A percentile compares a stretch with the other conserved stretches of the same genome.
Evolutionary conservation across 1,139 yeast species (phyloP).

Genomic region (Candida anutae): DNA sequence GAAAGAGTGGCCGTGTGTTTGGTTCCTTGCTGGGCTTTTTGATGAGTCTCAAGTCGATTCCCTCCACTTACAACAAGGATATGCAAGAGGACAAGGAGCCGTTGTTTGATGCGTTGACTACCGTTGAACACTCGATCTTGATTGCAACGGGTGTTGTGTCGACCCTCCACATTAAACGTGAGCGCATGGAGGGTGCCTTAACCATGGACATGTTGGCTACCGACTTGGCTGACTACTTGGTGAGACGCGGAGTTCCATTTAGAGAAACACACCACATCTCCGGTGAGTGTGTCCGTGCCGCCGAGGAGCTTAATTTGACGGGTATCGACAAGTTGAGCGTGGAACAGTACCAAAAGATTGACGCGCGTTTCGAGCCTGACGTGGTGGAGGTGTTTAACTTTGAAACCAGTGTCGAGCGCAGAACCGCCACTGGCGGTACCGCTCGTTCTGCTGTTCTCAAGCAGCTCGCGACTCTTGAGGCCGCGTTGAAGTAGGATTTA

Average conservation of each 20-base stretch:
- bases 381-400: conserved; percentile 81
- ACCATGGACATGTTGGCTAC: conserved; percentile 99
- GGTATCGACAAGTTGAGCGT: conserved; percentile 78
- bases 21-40: conserved; percentile 92
- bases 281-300: conserved; percentile 90
- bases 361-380: conserved; percentile 70
- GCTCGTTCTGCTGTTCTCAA: conserved; percentile 81
- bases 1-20: conserved; percentile 94
- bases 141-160: conserved; percentile 96
- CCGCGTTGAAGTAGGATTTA: too few species aligned
- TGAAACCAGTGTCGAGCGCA: conserved; percentile 91
- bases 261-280: conserved; percentile 98
- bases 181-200: conserved; percentile 75
- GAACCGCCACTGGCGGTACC: conserved; percentile 95
- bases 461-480: too few species aligned
- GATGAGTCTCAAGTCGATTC: conserved; percentile 93
- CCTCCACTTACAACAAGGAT: conserved; percentile 95
- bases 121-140: conserved; percentile 87
- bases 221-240: conserved; percentile 94
- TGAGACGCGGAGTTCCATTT: conserved; percentile 96
- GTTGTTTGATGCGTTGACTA: conserved; percentile 78
- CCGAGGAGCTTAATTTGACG: conserved; percentile 66
- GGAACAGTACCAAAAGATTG: conserved; percentile 74
- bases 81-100: conserved; percentile 99
- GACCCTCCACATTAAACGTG: conserved; percentile 64